phyloP scores from a whole-genome alignment of 2,329 filamentous ascomycete species.

The Sclerotinia borealis region DNA sequence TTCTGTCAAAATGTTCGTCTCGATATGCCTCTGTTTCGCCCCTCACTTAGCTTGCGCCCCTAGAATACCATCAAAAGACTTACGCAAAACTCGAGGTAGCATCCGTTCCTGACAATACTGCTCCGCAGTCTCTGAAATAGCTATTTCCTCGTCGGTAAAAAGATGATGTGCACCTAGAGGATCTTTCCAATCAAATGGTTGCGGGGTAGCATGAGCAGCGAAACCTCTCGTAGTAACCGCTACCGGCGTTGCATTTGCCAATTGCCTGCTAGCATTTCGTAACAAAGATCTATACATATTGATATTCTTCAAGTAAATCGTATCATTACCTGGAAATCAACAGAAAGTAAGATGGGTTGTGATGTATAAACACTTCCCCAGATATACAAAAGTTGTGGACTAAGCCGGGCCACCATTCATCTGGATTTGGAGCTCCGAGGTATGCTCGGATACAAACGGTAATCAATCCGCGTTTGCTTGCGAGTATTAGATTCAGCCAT shows the following conservation, averaged over 20 bases:
- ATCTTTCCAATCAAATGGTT: conserved; percentile 82
- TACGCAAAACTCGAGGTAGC: conserved; percentile 79
- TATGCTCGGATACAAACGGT: conserved; percentile 8
- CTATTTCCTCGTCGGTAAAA: conserved; percentile 83
- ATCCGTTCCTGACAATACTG: conserved; percentile 90
- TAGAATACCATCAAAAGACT: conserved; percentile 29
- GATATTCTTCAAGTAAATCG: not conserved
- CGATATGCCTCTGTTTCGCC: conserved; percentile 66
- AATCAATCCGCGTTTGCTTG: not conserved
- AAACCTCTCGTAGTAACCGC: conserved; percentile 21
- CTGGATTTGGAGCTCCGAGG: conserved; percentile 8
- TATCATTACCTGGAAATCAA: not conserved
- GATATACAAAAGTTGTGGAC: not conserved
- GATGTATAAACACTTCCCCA: not conserved
- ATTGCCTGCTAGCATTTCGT: conserved; percentile 22
- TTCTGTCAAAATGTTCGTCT: conserved; percentile 78
- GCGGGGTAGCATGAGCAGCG: conserved; percentile 28
- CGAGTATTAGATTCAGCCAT: not conserved
- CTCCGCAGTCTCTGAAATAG: conserved; percentile 85
- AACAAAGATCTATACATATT: conserved; percentile 29
- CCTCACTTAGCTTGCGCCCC: conserved; percentile 7
- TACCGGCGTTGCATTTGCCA: conserved; percentile 19
- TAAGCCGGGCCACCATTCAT: conserved; percentile 4
- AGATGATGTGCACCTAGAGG: conserved; percentile 69
- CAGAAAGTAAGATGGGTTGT: not conserved